Evolutionary conservation across 805 yeast species (phyloP).

Genomic region (Komagataella ulmi): DNA sequence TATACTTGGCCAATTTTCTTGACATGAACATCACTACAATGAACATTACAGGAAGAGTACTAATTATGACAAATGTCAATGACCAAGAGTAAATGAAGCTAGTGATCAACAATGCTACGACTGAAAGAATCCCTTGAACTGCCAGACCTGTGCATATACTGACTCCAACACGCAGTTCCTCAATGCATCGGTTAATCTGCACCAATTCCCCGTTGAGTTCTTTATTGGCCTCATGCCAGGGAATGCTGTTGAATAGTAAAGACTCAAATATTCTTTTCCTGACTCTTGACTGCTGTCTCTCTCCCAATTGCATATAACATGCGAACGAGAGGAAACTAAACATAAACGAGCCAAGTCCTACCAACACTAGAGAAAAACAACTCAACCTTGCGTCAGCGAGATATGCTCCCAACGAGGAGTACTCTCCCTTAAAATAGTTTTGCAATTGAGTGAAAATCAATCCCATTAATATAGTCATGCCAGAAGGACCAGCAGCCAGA

Average conservation of each 20-base stretch:
- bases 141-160: slow-evolving; percentile 54
- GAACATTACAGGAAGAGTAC: slow-evolving; percentile 58
- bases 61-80: slow-evolving; percentile 64
- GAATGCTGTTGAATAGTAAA: slow-evolving; percentile 29
- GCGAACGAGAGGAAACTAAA: slow-evolving; percentile 40
- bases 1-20: slow-evolving; percentile 30
- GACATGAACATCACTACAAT: slow-evolving; percentile 36
- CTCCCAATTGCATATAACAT: slow-evolving; percentile 62
- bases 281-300: slow-evolving; percentile 46
- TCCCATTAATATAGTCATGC: slow-evolving; percentile 55
- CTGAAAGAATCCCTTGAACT: slow-evolving; percentile 37
- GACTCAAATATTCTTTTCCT: slow-evolving; percentile 30
- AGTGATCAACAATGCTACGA: slow-evolving; percentile 40
- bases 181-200: slow-evolving; percentile 59
- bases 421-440: slow-evolving; percentile 14
- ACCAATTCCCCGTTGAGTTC: slow-evolving; percentile 50
- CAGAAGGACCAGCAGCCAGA: slow-evolving; percentile 45
- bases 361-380: slow-evolving; percentile 23
- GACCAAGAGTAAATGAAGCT: slow-evolving; percentile 79
- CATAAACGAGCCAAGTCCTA: slow-evolving; percentile 32
- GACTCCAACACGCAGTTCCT: slow-evolving; percentile 55
- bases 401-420: slow-evolving; percentile 17
- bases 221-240: slow-evolving; percentile 51
- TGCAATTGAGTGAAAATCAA: slow-evolving; percentile 37
- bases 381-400: slow-evolving; percentile 20